A percentile compares a stretch with the other conserved stretches of the same genome.
Evolutionary conservation across 2,329 filamentous ascomycete genomes (phyloP).

Genomic region (Cladophialophora immunda): DNA sequence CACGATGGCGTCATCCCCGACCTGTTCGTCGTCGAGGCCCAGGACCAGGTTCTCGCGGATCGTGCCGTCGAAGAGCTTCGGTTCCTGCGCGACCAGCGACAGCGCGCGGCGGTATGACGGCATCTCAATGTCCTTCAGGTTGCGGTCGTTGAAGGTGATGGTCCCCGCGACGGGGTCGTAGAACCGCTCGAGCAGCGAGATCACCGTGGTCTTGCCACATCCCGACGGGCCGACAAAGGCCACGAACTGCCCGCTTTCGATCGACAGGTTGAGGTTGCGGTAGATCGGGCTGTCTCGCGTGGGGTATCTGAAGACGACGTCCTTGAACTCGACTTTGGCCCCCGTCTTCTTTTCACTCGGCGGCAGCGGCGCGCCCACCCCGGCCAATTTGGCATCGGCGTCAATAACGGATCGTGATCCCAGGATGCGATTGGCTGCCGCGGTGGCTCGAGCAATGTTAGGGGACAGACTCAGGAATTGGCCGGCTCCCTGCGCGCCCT

Average conservation of each 20-base stretch:
- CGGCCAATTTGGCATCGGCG: conserved; percentile 55
- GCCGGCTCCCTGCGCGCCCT: conserved; percentile 73
- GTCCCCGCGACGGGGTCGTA: conserved; percentile 53
- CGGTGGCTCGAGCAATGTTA: conserved; percentile 54
- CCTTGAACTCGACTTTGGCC: conserved; percentile 46
- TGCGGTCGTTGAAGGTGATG: conserved; percentile 48
- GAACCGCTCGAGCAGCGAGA: conserved; percentile 58
- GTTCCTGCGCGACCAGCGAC: conserved; percentile 54
- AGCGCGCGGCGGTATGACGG: conserved; percentile 46
- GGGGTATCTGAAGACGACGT: conserved; percentile 50
- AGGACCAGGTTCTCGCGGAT: conserved; percentile 59
- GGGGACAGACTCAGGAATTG: conserved; percentile 73
- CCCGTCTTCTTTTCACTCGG: conserved; percentile 34
- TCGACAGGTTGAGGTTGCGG: conserved; percentile 44
- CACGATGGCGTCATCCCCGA: conserved; percentile 52
- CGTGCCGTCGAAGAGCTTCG: conserved; percentile 54
- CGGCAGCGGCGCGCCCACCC: conserved; percentile 57
- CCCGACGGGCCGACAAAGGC: conserved; percentile 60
- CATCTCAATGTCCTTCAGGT: conserved; percentile 45
- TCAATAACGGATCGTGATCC: conserved; percentile 37
- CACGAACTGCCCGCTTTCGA: conserved; percentile 52
- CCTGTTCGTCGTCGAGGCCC: conserved; percentile 49
- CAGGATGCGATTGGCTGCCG: conserved; percentile 50
- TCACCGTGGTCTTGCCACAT: conserved; percentile 58
- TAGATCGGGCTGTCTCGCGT: conserved; percentile 46